These are phyloP conservation scores for Xerocomellus intermedius DNA, from an alignment of 768 basidiomycete genomes.

Conservation along the genomic window DNA sequence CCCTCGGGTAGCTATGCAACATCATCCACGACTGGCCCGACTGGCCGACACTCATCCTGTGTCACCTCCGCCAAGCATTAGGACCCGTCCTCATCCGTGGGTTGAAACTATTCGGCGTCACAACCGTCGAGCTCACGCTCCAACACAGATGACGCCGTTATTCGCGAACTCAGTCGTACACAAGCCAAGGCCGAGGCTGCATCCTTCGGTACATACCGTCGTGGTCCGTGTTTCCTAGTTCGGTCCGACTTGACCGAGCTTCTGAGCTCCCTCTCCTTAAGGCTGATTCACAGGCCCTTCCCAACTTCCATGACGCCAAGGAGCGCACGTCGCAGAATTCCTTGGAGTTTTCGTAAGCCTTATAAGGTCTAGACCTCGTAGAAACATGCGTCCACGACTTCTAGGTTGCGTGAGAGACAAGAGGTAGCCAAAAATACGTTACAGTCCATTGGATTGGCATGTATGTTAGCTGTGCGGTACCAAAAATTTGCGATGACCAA, in stretches of 20 bases:
- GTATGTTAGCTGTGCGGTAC: background rate
- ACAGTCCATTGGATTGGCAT: background rate
- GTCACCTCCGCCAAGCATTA: slow-evolving; percentile 30
- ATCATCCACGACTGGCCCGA: too few species aligned
- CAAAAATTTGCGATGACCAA: background rate
- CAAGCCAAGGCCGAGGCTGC: slow-evolving; percentile 9
- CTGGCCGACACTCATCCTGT: too few species aligned
- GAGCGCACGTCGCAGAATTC: slow-evolving; percentile 32
- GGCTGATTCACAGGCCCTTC: slow-evolving; percentile 28
- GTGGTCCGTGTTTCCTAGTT: slow-evolving; percentile 11
- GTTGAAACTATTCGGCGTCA: background rate
- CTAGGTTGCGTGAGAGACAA: slow-evolving; percentile 11
- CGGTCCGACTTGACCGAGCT: background rate
- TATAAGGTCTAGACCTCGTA: slow-evolving; percentile 28
- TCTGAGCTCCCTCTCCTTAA: background rate
- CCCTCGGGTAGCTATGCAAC: slow-evolving; percentile 15
- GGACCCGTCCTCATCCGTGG: slow-evolving; percentile 33
- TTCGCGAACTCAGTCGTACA: slow-evolving; percentile 15
- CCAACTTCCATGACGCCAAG: slow-evolving; percentile 34
- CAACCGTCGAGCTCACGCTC: background rate
- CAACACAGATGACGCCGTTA: slow-evolving; percentile 24
- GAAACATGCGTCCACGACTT: slow-evolving; percentile 24
- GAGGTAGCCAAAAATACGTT: background rate
- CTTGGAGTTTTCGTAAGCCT: slow-evolving; percentile 30
- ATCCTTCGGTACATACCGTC: slow-evolving; percentile 8